Conservation (phyloP, 371 early-diverging fungal genomes). For the Basidiobolus heterosporus region DNA sequence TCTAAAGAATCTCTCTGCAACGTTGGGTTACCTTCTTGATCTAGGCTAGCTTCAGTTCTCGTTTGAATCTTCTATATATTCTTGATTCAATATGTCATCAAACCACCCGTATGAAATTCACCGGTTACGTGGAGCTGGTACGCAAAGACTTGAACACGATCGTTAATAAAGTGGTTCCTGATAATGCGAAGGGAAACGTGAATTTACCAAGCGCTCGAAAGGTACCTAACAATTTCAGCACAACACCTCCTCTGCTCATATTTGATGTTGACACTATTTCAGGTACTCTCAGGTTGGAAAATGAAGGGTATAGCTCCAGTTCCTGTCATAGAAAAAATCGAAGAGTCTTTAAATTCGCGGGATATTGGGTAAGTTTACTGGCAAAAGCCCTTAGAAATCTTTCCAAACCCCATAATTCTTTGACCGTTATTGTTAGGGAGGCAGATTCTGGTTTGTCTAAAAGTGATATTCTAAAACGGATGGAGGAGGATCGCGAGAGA, state of each 20-base stretch:
- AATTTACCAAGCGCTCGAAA: conserved; percentile 51
- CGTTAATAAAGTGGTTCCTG: conserved; percentile 37
- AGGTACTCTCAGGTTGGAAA: conserved; percentile 28
- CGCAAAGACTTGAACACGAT: conserved; percentile 31
- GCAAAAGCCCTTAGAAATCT: too few relatives aligned
- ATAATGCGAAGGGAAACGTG: conserved; percentile 42
- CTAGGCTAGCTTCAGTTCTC: conserved; percentile 38
- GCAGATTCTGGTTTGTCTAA: conserved; percentile 18
- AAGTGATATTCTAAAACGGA: conserved; percentile 48
- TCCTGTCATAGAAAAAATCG: conserved; percentile 16
- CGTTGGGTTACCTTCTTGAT: background rate
- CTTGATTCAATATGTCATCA: conserved; percentile 48
- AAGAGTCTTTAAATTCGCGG: conserved; percentile 16
- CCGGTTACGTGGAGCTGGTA: conserved; percentile 39
- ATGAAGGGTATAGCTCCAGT: conserved; percentile 16
- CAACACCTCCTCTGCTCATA: too few relatives aligned
- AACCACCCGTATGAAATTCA: conserved; percentile 28
- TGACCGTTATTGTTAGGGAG: background rate
- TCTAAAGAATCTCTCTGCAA: too few relatives aligned
- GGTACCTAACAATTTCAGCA: conserved; percentile 11
- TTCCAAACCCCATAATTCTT: background rate
- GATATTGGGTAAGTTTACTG: conserved; percentile 20
- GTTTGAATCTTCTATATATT: conserved; percentile 56
- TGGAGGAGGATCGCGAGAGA: conserved; percentile 67
- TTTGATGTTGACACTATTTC: too few relatives aligned